These are phyloP conservation scores for Medicago lupulina DNA, from an alignment of 306 rosid species.

Conservation along the genomic window DNA sequence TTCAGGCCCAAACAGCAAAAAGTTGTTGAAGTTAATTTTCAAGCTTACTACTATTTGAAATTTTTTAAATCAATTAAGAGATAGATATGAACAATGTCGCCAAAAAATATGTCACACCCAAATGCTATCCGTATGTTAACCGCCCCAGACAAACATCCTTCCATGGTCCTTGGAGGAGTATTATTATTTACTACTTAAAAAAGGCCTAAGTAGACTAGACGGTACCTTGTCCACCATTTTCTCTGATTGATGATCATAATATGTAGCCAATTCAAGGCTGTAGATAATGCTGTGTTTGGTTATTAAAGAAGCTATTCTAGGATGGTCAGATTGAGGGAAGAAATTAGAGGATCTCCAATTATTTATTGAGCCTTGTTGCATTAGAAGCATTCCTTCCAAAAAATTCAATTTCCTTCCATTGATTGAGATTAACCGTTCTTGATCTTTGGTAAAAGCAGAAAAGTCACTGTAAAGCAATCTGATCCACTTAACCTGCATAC, in stretches of 20 bases:
- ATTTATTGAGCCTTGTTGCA: conserved; percentile 74
- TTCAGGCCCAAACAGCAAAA: too few species aligned
- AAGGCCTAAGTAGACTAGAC: too few species aligned
- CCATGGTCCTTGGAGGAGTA: too few species aligned
- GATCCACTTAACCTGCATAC: conserved; percentile 78
- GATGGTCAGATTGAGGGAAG: conserved; percentile 76
- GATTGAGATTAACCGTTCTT: conserved; percentile 56
- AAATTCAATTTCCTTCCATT: conserved; percentile 69
- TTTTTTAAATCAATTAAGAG: too few species aligned
- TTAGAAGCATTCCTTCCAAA: conserved; percentile 74
- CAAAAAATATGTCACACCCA: too few species aligned
- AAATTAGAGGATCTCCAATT: conserved; percentile 91
- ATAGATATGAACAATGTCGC: too few species aligned
- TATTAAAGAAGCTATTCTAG: conserved; percentile 61
- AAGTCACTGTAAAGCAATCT: conserved; percentile 73
- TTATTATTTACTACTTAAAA: too few species aligned
- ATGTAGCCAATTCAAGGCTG: conserved; percentile 77
- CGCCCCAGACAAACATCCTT: too few species aligned
- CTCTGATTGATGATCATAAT: conserved; percentile 58
- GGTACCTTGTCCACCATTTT: conserved; percentile 58
- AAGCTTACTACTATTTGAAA: too few species aligned
- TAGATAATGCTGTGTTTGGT: conserved; percentile 61
- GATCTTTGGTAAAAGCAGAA: conserved; percentile 54
- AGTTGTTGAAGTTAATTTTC: too few species aligned
- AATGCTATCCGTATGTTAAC: too few species aligned